Conservation (phyloP, 306 rosid genomes). For the Lathyrus oleraceus region DNA sequence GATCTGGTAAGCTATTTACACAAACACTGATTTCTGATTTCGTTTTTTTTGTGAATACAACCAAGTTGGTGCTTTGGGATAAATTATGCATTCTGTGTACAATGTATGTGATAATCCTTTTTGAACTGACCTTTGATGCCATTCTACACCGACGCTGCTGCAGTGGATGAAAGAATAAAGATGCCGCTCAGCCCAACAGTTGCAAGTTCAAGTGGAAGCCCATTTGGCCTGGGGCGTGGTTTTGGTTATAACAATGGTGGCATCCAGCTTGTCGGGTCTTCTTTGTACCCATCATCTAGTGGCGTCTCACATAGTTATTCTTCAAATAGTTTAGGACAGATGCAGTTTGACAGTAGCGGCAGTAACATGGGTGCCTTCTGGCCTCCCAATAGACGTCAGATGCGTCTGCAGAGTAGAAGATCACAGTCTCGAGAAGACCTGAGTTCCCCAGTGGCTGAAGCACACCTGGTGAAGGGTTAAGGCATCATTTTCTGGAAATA, state of each 20-base stretch:
- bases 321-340: conserved; percentile 78
- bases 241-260: conserved; percentile 47
- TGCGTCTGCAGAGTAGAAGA: conserved; percentile 91
- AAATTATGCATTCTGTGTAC: not conserved
- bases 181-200: conserved; percentile 90
- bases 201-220: conserved; percentile 55
- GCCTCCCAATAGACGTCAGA: conserved; percentile 84
- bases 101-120: not conserved
- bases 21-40: conserved; percentile 11
- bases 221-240: conserved; percentile 58
- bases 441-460: conserved; percentile 69
- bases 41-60: too few relatives aligned
- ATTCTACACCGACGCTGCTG: conserved; percentile 23
- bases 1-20: conserved; percentile 60
- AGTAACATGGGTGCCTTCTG: conserved; percentile 66
- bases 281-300: conserved; percentile 63
- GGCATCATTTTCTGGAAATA: conserved; percentile 43
- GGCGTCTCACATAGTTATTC: conserved; percentile 81
- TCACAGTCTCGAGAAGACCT: conserved; percentile 98
- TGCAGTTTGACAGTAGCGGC: conserved; percentile 63
- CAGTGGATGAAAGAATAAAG: conserved; percentile 88
- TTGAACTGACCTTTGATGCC: conserved; percentile 27
- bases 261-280: conserved; percentile 72
- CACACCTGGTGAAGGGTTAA: conserved; percentile 74
- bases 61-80: not conserved